A percentile compares a stretch with the other conserved stretches of the same genome.
Conservation (phyloP, 495 filamentous ascomycete genomes). For the Jackrogersella multiformis region DNA sequence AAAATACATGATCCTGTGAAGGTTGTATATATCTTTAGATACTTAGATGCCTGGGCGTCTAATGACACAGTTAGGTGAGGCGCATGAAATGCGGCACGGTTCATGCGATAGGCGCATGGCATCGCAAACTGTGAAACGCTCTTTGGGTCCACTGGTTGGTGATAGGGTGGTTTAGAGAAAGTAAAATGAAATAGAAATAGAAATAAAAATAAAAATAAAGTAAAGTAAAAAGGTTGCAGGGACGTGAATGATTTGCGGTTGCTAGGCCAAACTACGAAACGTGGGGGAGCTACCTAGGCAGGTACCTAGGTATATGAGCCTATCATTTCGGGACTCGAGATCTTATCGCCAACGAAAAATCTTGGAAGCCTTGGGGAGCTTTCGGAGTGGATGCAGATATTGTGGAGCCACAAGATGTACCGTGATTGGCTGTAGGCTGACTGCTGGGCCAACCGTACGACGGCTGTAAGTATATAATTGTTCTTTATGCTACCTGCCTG, state of each 20-base stretch:
- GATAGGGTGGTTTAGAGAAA: background rate
- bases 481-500: conserved; percentile 10
- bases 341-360: conserved; percentile 16
- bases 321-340: conserved; percentile 23
- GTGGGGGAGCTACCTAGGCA: too few species aligned
- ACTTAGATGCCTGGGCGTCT: background rate
- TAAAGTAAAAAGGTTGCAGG: conserved; percentile 5
- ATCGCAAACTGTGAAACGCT: conserved; percentile 1
- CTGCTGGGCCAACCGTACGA: conserved; percentile 35
- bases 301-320: conserved; percentile 10
- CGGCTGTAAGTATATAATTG: background rate
- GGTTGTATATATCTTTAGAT: too few species aligned
- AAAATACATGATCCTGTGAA: too few species aligned
- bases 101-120: background rate
- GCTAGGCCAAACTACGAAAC: conserved; percentile 27
- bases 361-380: background rate
- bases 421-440: conserved; percentile 25
- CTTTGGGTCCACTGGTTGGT: conserved; percentile 3
- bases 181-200: too few species aligned
- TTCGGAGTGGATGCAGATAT: background rate
- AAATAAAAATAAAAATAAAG: too few species aligned
- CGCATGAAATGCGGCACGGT: background rate
- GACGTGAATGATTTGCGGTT: conserved; percentile 18
- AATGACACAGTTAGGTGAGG: background rate
- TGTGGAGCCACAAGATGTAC: conserved; percentile 2